A percentile compares a stretch with the other conserved stretches of the same genome.
phyloP scores from a whole-genome alignment of 345 rosid species.

The Lagerstroemia speciosa region DNA sequence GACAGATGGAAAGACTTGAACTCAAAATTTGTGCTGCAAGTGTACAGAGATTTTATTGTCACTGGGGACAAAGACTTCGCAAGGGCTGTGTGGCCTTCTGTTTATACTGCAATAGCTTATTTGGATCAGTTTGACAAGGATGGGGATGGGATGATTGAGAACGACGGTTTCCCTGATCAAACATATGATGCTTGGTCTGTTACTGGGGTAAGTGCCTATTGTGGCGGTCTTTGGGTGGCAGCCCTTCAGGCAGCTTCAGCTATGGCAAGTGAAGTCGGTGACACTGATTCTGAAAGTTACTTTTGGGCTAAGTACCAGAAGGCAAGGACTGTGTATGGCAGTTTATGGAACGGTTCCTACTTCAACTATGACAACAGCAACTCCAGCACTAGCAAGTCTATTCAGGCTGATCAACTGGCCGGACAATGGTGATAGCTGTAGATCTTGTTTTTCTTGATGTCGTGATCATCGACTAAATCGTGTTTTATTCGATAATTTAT shows the following conservation, averaged over 20 bases:
- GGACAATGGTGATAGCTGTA: slow-evolving; percentile 62
- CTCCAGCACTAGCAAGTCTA: slow-evolving; percentile 54
- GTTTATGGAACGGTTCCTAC: slow-evolving; percentile 89
- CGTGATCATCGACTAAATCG: neutral
- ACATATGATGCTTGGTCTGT: slow-evolving; percentile 97
- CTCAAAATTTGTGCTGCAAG: slow-evolving; percentile 89
- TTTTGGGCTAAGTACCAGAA: slow-evolving; percentile 77
- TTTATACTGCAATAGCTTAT: slow-evolving; percentile 77
- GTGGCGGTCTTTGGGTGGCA: slow-evolving; percentile 95
- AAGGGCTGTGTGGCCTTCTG: slow-evolving; percentile 82
- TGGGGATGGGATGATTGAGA: slow-evolving; percentile 93
- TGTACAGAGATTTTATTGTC: slow-evolving; percentile 76
- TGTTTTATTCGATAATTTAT: neutral
- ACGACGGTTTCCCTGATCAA: slow-evolving; percentile 95
- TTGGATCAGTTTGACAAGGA: slow-evolving; percentile 92
- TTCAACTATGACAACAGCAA: slow-evolving; percentile 70
- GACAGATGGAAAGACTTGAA: slow-evolving; percentile 91
- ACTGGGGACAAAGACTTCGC: slow-evolving; percentile 83
- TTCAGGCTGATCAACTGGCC: slow-evolving; percentile 95
- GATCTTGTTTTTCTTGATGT: neutral
- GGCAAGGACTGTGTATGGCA: slow-evolving; percentile 62
- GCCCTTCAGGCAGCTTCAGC: slow-evolving; percentile 95
- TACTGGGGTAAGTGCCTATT: slow-evolving; percentile 74
- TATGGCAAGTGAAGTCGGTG: slow-evolving; percentile 70
- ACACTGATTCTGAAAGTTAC: slow-evolving; percentile 53